Evolutionary conservation across 371 early-diverging fungal genomes (phyloP).

Genomic region (Mortierella sp.): DNA sequence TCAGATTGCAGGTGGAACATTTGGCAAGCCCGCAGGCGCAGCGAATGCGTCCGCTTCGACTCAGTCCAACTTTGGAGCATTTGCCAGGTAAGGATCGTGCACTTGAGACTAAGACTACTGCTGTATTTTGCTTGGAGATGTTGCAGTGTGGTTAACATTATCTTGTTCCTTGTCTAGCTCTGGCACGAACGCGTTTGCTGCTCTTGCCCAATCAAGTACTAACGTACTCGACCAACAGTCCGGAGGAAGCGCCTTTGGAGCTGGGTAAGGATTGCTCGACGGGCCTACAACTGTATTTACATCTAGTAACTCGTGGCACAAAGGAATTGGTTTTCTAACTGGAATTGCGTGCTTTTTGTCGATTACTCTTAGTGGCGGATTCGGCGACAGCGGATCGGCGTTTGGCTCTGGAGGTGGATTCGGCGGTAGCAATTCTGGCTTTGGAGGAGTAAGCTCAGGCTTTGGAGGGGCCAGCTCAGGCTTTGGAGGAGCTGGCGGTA

Average conservation of each 20-base stretch:
- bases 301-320: too few species aligned
- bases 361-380: constrained; percentile 18
- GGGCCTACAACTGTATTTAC: background rate
- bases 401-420: constrained; percentile 44
- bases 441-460: constrained; percentile 13
- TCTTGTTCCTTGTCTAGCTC: constrained; percentile 14
- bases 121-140: too few species aligned
- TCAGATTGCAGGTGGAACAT: constrained; percentile 19
- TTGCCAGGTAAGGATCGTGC: constrained; percentile 27
- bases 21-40: constrained; percentile 7
- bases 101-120: background rate
- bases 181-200: constrained; percentile 47
- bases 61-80: constrained; percentile 46
- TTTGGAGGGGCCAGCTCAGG: constrained; percentile 19
- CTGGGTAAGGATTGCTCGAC: constrained; percentile 24
- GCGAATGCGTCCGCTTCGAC: constrained; percentile 21
- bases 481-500: constrained; percentile 12
- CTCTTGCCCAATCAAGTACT: constrained; percentile 28
- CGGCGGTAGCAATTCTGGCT: constrained; percentile 7
- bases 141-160: background rate
- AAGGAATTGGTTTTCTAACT: too few species aligned
- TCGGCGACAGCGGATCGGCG: constrained; percentile 9
- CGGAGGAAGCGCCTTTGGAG: constrained; percentile 26
- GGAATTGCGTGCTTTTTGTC: background rate
- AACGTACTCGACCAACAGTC: constrained; percentile 39